These are phyloP conservation scores for Rutstroemia sp. DNA, from an alignment of 2,329 filamentous ascomycete species.

Conservation along the genomic window DNA sequence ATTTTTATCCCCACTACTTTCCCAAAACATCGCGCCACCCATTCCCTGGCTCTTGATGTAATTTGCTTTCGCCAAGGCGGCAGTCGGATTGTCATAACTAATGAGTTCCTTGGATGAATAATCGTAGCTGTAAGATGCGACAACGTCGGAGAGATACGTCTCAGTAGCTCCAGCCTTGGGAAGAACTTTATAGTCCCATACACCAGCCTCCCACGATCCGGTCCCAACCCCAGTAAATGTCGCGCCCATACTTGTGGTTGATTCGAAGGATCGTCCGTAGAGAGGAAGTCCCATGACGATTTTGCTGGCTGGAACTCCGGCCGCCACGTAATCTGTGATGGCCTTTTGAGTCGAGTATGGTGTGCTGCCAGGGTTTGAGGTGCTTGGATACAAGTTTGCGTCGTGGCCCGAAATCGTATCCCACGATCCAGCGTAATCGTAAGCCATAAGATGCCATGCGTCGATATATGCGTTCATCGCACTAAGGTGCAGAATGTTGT, in stretches of 20 bases:
- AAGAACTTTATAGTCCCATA: conserved; percentile 77
- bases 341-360: conserved; percentile 64
- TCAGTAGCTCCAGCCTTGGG: conserved; percentile 54
- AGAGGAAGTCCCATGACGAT: conserved; percentile 74
- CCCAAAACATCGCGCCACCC: conserved; percentile 83
- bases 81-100: conserved; percentile 60
- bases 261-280: conserved; percentile 65
- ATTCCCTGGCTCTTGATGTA: conserved; percentile 58
- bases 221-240: conserved; percentile 55
- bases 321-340: conserved; percentile 55
- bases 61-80: conserved; percentile 53
- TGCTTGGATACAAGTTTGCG: conserved; percentile 60
- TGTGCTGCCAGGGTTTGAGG: conserved; percentile 48
- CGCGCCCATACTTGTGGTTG: conserved; percentile 59
- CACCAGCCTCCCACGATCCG: conserved; percentile 65
- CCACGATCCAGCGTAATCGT: conserved; percentile 66
- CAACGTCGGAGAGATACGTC: conserved; percentile 46
- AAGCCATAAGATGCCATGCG: conserved; percentile 60
- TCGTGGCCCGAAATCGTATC: conserved; percentile 56
- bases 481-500: conserved; percentile 39
- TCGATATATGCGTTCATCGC: conserved; percentile 43
- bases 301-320: conserved; percentile 56
- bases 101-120: conserved; percentile 52
- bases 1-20: conserved; percentile 60
- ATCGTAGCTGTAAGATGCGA: conserved; percentile 69